Conservation (phyloP, 352 stramenopile genomes). For the Plasmopara halstedii region DNA sequence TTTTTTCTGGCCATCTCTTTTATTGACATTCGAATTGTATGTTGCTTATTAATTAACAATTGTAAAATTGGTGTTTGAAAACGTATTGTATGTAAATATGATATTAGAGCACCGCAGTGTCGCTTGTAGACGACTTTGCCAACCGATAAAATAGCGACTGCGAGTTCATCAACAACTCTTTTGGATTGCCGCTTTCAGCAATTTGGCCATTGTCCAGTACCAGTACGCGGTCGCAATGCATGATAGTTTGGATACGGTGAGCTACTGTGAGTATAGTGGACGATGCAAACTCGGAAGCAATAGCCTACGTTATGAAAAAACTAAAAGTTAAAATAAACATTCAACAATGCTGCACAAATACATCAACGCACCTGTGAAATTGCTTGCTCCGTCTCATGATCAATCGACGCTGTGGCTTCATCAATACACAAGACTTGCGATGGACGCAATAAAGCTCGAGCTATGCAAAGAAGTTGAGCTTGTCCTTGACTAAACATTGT, state of each 20-base stretch:
- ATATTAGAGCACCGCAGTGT: too few species aligned
- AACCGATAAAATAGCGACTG: conserved; percentile 40
- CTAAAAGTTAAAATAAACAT: not conserved
- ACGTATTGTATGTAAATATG: too few species aligned
- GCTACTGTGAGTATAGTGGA: conserved; percentile 97
- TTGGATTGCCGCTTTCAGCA: conserved; percentile 41
- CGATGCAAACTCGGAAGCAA: conserved; percentile 87
- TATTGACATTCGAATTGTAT: too few species aligned
- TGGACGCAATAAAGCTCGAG: conserved; percentile 70
- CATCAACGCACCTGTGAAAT: conserved; percentile 47
- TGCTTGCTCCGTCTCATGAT: conserved; percentile 80
- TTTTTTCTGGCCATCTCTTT: too few species aligned
- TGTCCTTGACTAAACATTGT: conserved; percentile 67
- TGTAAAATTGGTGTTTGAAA: too few species aligned
- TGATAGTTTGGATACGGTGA: conserved; percentile 94
- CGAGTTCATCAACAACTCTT: conserved; percentile 25
- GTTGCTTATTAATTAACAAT: too few species aligned
- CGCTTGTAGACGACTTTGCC: too few species aligned
- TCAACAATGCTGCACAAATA: not conserved
- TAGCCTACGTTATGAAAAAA: conserved; percentile 55
- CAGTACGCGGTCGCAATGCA: conserved; percentile 87
- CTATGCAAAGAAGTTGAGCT: conserved; percentile 67
- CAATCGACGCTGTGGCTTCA: conserved; percentile 86
- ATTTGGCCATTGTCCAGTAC: conserved; percentile 53
- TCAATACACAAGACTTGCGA: conserved; percentile 93